Percentiles rank a stretch among this genome's conserved stretches.
phyloP scores from a whole-genome alignment of 345 rosid genomes.

The Brassica napus region DNA sequence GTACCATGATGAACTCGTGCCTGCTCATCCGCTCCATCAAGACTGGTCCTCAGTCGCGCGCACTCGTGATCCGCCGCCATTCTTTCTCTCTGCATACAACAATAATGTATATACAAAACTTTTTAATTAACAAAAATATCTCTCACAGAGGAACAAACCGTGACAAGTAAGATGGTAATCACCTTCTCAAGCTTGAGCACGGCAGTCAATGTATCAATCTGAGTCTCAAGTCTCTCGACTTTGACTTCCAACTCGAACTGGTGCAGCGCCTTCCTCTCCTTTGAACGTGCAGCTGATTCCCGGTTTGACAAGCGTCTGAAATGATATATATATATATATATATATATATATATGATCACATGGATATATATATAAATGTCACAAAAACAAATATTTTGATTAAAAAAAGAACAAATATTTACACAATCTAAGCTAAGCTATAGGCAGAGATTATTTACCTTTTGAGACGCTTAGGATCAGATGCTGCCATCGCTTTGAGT shows the following conservation, averaged over 20 bases:
- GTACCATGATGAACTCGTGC: conserved; percentile 64
- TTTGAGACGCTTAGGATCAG: neutral
- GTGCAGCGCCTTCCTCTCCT: conserved; percentile 52
- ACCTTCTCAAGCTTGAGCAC: conserved; percentile 8
- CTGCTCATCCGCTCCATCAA: conserved; percentile 62
- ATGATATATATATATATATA: neutral
- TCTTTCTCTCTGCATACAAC: neutral
- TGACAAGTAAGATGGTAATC: too few relatives aligned
- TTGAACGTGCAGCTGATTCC: conserved; percentile 65
- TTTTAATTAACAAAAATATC: neutral
- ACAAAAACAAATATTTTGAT: neutral
- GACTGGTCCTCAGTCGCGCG: conserved; percentile 45
- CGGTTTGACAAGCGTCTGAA: conserved; percentile 70
- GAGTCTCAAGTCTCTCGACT: conserved; percentile 5
- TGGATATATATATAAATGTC: neutral
- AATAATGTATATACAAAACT: neutral
- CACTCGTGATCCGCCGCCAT: neutral
- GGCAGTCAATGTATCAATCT: neutral
- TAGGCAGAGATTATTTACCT: neutral
- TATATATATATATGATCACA: neutral
- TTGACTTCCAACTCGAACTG: conserved; percentile 48
- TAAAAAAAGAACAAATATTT: neutral
- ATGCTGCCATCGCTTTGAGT: neutral
- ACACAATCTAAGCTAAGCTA: neutral
- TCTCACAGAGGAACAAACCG: too few relatives aligned